Conservation (phyloP, 2,329 filamentous ascomycete genomes). For the Blastomyces parvus region DNA sequence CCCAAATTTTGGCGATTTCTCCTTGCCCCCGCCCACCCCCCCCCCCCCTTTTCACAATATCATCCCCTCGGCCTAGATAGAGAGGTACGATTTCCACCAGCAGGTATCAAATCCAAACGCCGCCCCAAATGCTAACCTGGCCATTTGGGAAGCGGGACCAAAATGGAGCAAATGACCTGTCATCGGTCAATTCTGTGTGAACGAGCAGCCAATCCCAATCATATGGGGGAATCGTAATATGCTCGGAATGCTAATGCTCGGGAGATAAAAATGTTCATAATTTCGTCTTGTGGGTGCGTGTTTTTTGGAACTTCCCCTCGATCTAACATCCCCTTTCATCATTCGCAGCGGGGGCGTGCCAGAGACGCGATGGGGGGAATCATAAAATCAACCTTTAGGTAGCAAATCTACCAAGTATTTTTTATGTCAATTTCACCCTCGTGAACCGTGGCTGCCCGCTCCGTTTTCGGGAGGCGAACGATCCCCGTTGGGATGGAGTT, state of each 20-base stretch:
- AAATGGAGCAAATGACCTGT: not conserved
- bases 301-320: not conserved
- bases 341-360: not conserved
- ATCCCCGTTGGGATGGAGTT: slow-evolving; percentile 17
- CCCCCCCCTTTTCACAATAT: not conserved
- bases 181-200: not conserved
- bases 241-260: not conserved
- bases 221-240: not conserved
- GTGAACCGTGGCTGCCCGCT: not conserved
- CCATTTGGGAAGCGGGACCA: not conserved
- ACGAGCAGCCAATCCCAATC: not conserved
- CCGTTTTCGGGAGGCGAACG: not conserved
- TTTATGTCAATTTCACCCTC: not conserved
- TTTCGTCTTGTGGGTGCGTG: not conserved
- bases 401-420: too few species aligned
- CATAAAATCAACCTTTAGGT: not conserved
- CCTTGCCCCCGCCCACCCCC: too few species aligned
- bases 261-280: not conserved
- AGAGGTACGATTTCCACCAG: not conserved
- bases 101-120: not conserved
- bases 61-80: not conserved
- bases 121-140: not conserved
- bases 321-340: not conserved
- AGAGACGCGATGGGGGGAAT: not conserved
- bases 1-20: too few species aligned